These are phyloP conservation scores for Akanthomyces uredinophilus DNA, from an alignment of 2,329 filamentous ascomycete genomes.

Conservation along the genomic window DNA sequence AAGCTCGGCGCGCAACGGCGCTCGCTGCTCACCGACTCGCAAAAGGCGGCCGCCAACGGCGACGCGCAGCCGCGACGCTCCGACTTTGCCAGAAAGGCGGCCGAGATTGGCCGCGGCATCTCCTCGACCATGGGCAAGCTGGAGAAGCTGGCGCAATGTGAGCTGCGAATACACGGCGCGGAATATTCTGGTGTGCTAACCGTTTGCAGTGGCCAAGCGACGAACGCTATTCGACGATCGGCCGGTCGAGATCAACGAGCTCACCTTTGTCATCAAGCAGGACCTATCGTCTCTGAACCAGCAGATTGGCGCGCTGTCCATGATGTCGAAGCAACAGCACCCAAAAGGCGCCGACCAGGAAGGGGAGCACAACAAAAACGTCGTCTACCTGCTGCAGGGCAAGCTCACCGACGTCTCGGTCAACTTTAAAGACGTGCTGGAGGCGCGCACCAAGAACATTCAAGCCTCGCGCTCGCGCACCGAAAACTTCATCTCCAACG, in stretches of 20 bases:
- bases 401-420: slow-evolving; percentile 88
- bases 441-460: slow-evolving; percentile 95
- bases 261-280: slow-evolving; percentile 97
- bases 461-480: slow-evolving; percentile 88
- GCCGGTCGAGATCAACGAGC: slow-evolving; percentile 92
- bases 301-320: slow-evolving; percentile 79
- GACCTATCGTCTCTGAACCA: slow-evolving; percentile 80
- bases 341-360: slow-evolving; percentile 66
- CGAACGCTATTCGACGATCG: slow-evolving; percentile 97
- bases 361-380: slow-evolving; percentile 97
- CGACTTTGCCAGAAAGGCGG: slow-evolving; percentile 88
- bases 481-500: slow-evolving; percentile 92
- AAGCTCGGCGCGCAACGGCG: slow-evolving; percentile 77
- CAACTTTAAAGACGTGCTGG: slow-evolving; percentile 96
- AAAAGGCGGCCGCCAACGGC: slow-evolving; percentile 59
- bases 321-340: slow-evolving; percentile 70
- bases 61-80: slow-evolving; percentile 59
- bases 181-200: slow-evolving; percentile 8
- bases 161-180: slow-evolving; percentile 26
- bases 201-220: slow-evolving; percentile 70
- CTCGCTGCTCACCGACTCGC: slow-evolving; percentile 69
- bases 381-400: slow-evolving; percentile 84
- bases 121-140: slow-evolving; percentile 90
- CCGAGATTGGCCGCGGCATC: slow-evolving; percentile 88
- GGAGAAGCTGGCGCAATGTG: slow-evolving; percentile 82